These are phyloP conservation scores for Candolleomyces aberdarensis DNA, from an alignment of 768 basidiomycete genomes.

Conservation along the genomic window DNA sequence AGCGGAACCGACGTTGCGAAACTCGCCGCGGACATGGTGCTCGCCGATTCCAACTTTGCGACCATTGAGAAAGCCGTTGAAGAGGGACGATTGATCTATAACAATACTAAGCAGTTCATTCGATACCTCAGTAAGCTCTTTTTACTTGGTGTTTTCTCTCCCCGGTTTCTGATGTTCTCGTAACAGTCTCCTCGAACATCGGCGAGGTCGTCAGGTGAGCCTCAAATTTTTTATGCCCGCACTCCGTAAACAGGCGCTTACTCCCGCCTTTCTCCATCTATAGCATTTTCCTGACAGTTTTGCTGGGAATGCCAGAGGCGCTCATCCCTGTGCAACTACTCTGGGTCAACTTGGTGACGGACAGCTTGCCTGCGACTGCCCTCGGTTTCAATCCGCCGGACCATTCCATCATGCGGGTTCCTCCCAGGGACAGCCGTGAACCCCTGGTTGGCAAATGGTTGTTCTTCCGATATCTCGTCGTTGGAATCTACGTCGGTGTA, in stretches of 20 bases:
- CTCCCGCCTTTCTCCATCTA: conserved; percentile 16
- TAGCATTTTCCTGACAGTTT: conserved; percentile 93
- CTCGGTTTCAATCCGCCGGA: conserved; percentile 98
- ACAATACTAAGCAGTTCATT: conserved; percentile 99
- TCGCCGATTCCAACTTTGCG: conserved; percentile 95
- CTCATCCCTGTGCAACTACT: conserved; percentile 96
- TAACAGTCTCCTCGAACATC: conserved; percentile 87
- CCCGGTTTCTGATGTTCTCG: not conserved
- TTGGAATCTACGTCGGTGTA: conserved; percentile 90
- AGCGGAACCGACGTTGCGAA: conserved; percentile 99
- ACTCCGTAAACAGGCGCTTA: not conserved
- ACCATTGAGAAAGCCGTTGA: conserved; percentile 97
- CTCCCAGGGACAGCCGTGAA: conserved; percentile 86
- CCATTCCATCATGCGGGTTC: conserved; percentile 94
- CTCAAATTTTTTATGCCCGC: not conserved
- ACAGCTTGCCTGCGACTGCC: conserved; percentile 94
- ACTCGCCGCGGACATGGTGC: conserved; percentile 96
- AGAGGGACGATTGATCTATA: conserved; percentile 96
- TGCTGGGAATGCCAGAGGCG: conserved; percentile 99
- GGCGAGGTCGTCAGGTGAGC: conserved; percentile 84
- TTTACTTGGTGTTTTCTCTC: conserved; percentile 3
- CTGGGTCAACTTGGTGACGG: conserved; percentile 98
- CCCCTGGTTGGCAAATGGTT: conserved; percentile 91
- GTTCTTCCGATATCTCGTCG: conserved; percentile 92
- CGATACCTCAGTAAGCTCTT: conserved; percentile 84